phyloP scores from a whole-genome alignment of 2,329 filamentous ascomycete species.

The Botrytis fabae region DNA sequence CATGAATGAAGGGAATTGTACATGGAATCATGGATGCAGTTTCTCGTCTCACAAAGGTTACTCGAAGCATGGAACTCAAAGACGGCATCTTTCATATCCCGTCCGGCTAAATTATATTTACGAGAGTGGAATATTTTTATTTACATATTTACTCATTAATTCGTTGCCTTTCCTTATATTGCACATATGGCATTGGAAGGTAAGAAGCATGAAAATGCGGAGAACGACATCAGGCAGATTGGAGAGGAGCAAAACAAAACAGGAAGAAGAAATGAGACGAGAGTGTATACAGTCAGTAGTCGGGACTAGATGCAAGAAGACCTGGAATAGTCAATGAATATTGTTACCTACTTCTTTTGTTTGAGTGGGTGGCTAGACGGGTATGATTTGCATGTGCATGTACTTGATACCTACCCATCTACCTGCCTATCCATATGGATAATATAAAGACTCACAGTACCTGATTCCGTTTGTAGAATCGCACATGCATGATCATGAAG shows the following conservation, averaged over 20 bases:
- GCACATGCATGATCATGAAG: background rate
- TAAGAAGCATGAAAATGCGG: background rate
- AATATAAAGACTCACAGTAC: background rate
- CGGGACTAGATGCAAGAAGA: background rate
- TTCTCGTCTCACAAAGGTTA: background rate
- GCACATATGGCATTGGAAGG: background rate
- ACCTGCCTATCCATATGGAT: background rate
- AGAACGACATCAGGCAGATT: background rate
- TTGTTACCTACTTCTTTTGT: background rate
- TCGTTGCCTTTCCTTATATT: background rate
- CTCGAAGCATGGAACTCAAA: background rate
- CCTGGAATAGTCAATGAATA: background rate
- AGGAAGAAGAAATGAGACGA: background rate
- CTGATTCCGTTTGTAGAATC: background rate
- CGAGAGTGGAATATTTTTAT: background rate
- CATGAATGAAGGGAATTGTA: background rate
- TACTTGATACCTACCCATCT: background rate
- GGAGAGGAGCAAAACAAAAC: background rate
- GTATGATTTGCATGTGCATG: slow-evolving; percentile 2
- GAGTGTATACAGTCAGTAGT: background rate
- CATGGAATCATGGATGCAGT: background rate
- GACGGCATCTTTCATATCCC: background rate
- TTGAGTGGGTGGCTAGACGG: background rate
- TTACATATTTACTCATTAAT: background rate
- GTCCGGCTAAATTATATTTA: background rate